Evolutionary conservation across 805 yeast genomes (phyloP).

Genomic region (Cyberlindnera xishuangbannaensis): DNA sequence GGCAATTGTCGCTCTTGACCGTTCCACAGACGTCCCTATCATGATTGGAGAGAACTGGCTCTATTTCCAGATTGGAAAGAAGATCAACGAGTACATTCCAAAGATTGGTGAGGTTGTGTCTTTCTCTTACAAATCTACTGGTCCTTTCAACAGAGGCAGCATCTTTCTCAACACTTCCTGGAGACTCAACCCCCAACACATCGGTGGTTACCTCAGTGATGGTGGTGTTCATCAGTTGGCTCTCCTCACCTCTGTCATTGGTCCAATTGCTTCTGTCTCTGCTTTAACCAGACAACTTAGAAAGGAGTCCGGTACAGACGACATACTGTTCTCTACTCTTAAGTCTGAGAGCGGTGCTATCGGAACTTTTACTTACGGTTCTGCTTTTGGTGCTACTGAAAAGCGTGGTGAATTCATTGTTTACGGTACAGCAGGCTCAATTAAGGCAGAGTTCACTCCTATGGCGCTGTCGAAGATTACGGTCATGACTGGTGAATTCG

Average conservation of each 20-base stretch:
- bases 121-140: slow-evolving; percentile 70
- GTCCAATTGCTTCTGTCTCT: slow-evolving; percentile 62
- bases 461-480: slow-evolving; percentile 28
- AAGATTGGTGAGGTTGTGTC: slow-evolving; percentile 68
- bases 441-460: slow-evolving; percentile 57
- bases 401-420: slow-evolving; percentile 63
- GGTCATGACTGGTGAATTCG: slow-evolving; percentile 28
- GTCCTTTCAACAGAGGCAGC: slow-evolving; percentile 56
- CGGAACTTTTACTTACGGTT: slow-evolving; percentile 25
- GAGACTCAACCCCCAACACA: slow-evolving; percentile 87
- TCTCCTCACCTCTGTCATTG: slow-evolving; percentile 73
- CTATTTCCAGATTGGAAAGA: slow-evolving; percentile 53
- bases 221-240: slow-evolving; percentile 98
- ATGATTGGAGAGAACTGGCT: slow-evolving; percentile 85
- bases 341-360: slow-evolving; percentile 79
- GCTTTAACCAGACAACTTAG: slow-evolving; percentile 77
- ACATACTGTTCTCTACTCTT: slow-evolving; percentile 67
- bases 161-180: slow-evolving; percentile 69
- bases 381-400: slow-evolving; percentile 67
- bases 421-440: slow-evolving; percentile 75
- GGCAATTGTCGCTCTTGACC: slow-evolving; percentile 66
- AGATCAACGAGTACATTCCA: slow-evolving; percentile 52
- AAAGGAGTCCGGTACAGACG: slow-evolving; percentile 75
- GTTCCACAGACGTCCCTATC: slow-evolving; percentile 59
- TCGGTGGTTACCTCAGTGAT: slow-evolving; percentile 89